phyloP scores from a whole-genome alignment of 352 stramenopile genomes.

The Achlya hypogyna region DNA sequence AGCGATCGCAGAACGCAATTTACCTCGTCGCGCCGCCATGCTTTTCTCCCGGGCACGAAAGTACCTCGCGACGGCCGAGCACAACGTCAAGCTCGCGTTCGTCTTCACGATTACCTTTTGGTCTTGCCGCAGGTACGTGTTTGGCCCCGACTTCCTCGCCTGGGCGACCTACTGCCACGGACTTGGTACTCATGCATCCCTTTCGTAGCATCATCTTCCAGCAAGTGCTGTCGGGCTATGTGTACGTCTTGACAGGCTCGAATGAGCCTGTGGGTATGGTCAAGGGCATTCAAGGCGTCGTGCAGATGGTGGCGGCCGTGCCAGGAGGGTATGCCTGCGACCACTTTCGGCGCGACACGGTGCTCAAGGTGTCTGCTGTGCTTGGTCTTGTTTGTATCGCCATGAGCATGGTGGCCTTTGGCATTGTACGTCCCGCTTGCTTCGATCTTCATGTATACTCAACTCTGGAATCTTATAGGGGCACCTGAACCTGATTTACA shows the following conservation, averaged over 20 bases:
- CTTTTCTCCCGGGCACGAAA: background rate
- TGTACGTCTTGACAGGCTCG: constrained; percentile 62
- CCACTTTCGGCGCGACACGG: constrained; percentile 49
- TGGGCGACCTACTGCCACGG: background rate
- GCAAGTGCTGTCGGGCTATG: constrained; percentile 63
- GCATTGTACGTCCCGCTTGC: background rate
- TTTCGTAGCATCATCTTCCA: constrained; percentile 62
- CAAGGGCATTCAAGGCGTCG: constrained; percentile 75
- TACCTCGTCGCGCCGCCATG: background rate
- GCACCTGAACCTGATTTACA: constrained; percentile 41
- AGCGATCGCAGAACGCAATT: background rate
- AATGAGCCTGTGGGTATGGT: constrained; percentile 73
- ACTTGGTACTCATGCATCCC: background rate
- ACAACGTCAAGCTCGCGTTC: constrained; percentile 64
- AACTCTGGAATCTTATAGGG: constrained; percentile 10
- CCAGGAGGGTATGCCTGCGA: constrained; percentile 62
- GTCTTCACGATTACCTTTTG: constrained; percentile 62
- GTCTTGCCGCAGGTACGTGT: constrained; percentile 54
- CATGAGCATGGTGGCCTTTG: constrained; percentile 51
- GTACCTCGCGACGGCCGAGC: constrained; percentile 24
- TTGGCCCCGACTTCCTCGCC: background rate
- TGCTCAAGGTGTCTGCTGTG: constrained; percentile 48
- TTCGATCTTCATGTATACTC: background rate
- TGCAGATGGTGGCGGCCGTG: constrained; percentile 62
- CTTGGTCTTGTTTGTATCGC: constrained; percentile 37